These are phyloP conservation scores for Parafenestella ontariensis DNA, from an alignment of 2,329 filamentous ascomycete species.

Conservation along the genomic window DNA sequence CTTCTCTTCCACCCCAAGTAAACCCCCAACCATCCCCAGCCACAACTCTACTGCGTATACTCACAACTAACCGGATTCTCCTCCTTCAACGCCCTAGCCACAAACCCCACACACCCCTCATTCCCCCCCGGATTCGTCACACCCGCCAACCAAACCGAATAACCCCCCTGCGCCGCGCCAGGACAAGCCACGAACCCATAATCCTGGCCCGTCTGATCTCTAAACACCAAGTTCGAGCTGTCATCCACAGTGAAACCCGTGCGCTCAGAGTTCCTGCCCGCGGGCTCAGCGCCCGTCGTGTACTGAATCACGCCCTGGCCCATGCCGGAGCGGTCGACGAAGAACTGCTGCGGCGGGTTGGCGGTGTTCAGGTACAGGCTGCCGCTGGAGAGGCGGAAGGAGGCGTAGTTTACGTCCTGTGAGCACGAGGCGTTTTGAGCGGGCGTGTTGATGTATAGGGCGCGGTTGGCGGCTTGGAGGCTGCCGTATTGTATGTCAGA, in stretches of 20 bases:
- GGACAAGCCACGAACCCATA: conserved; percentile 62
- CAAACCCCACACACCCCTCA: conserved; percentile 45
- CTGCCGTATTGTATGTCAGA: conserved; percentile 57
- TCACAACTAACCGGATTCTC: conserved; percentile 24
- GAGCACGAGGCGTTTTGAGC: conserved; percentile 59
- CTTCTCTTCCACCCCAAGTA: no score
- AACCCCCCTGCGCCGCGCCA: conserved; percentile 50
- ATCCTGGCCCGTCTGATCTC: conserved; percentile 32
- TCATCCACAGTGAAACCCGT: conserved; percentile 57
- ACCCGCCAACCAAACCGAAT: conserved; percentile 35
- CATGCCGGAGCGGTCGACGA: conserved; percentile 65
- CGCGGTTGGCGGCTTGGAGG: conserved; percentile 55
- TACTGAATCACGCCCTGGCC: conserved; percentile 63
- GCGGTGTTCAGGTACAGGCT: conserved; percentile 58
- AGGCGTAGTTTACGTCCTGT: conserved; percentile 51
- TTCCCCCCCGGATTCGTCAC: conserved; percentile 33
- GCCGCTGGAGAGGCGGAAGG: conserved; percentile 33
- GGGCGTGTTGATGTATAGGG: conserved; percentile 46
- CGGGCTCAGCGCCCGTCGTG: conserved; percentile 54
- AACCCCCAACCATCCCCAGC: no score
- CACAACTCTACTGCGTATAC: conserved; percentile 22
- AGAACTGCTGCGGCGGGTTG: conserved; percentile 58
- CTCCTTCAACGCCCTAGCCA: conserved; percentile 31
- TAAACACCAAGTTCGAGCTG: conserved; percentile 56
- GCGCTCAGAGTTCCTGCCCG: conserved; percentile 55